Percentiles rank a stretch among this genome's conserved stretches.
These are phyloP conservation scores for Cryptococcus sp. DNA, from an alignment of 1,284 basidiomycete species.

Conservation along the genomic window DNA sequence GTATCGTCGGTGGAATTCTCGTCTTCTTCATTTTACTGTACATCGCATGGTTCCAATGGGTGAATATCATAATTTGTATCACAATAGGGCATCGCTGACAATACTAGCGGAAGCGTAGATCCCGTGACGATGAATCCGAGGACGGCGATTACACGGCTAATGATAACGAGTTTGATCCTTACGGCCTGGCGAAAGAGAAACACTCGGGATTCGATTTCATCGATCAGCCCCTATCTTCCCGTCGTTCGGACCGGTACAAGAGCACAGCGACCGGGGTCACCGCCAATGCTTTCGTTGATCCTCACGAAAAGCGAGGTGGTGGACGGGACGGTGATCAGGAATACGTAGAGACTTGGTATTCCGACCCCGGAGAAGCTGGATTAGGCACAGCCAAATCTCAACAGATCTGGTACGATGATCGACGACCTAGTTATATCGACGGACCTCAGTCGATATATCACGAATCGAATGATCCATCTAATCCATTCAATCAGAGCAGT, in stretches of 20 bases:
- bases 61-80: neutral
- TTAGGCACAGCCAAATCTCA: neutral
- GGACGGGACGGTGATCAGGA: neutral
- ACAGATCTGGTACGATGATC: neutral
- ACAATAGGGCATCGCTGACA: neutral
- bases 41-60: constrained; percentile 4
- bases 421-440: neutral
- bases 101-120: neutral
- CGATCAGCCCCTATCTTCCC: constrained; percentile 1
- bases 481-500: neutral
- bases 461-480: neutral
- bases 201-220: constrained; percentile 4
- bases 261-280: neutral
- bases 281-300: neutral
- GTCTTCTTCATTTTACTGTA: constrained; percentile 2
- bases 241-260: neutral
- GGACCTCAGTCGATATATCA: neutral
- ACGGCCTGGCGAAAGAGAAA: neutral
- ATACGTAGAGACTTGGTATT: neutral
- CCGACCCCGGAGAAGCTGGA: neutral
- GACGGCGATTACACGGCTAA: neutral
- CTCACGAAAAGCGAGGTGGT: neutral
- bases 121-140: neutral
- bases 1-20: constrained; percentile 3
- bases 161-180: neutral